Percentiles rank a stretch among this genome's conserved stretches.
These are phyloP conservation scores for Tricharina praecox DNA, from an alignment of 495 filamentous ascomycete genomes.

Conservation along the genomic window DNA sequence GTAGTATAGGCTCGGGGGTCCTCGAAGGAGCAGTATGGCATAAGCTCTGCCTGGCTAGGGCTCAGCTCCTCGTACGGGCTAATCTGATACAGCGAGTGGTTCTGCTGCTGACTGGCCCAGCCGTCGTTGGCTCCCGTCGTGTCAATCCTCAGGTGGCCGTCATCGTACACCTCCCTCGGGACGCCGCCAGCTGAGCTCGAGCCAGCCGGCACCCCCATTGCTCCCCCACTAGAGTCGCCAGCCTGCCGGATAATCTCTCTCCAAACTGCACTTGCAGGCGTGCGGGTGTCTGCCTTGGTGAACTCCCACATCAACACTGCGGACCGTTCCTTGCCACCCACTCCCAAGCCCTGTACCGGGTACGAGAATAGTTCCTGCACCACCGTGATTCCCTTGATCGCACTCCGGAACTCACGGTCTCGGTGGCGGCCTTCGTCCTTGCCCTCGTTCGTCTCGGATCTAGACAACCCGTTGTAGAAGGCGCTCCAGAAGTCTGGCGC, in stretches of 20 bases:
- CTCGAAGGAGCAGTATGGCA: not conserved
- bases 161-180: too few species aligned
- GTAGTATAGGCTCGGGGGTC: not conserved
- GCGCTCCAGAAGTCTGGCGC: slow-evolving; percentile 25
- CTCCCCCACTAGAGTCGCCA: not conserved
- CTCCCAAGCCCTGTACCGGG: slow-evolving; percentile 7
- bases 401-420: slow-evolving; percentile 18
- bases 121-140: not conserved
- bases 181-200: too few species aligned
- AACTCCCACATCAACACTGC: slow-evolving; percentile 26
- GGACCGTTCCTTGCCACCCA: slow-evolving; percentile 12
- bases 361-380: slow-evolving; percentile 22
- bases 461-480: slow-evolving; percentile 24
- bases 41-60: not conserved
- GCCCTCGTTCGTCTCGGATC: not conserved
- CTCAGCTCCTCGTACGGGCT: slow-evolving; percentile 7
- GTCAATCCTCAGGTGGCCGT: not conserved
- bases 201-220: too few species aligned
- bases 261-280: slow-evolving; percentile 20
- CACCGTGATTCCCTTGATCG: slow-evolving; percentile 24
- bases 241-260: slow-evolving; percentile 11
- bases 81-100: not conserved
- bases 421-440: slow-evolving; percentile 11
- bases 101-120: not conserved
- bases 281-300: slow-evolving; percentile 18